phyloP scores from a whole-genome alignment of 208 protist species.

The Jaenimonas drosophilae region DNA sequence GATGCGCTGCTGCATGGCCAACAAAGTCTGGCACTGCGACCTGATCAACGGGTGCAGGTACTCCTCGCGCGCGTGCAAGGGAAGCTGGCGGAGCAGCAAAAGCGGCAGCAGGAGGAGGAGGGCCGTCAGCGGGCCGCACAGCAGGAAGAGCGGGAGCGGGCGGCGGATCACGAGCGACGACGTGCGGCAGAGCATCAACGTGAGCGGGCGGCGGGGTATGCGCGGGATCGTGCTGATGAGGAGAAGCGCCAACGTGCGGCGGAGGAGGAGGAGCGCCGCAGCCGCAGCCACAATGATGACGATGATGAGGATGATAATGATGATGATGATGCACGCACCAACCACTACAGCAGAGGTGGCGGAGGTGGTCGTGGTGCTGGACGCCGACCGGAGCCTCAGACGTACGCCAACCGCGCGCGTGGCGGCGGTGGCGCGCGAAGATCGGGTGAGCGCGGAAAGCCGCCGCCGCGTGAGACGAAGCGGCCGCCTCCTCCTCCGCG shows the following conservation, averaged over 20 bases:
- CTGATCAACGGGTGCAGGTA: slow-evolving; percentile 8
- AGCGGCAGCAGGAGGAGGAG: slow-evolving; percentile 4
- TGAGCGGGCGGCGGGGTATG: no score
- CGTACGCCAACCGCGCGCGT: not conserved
- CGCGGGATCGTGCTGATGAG: no score
- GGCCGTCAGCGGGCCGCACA: not conserved
- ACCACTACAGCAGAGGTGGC: not conserved
- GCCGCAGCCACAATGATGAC: not conserved
- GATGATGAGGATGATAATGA: not conserved
- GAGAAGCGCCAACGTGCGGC: not conserved
- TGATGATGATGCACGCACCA: not conserved
- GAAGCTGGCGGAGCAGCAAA: slow-evolving; percentile 7
- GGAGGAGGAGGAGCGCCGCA: slow-evolving; percentile 1
- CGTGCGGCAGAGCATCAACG: no score
- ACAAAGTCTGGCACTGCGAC: slow-evolving; percentile 15
- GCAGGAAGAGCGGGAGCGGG: not conserved
- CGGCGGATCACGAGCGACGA: no score
- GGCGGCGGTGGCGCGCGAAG: not conserved
- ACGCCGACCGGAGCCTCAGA: no score
- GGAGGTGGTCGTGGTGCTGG: no score
- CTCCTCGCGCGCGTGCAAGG: slow-evolving; percentile 9
- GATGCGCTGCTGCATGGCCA: slow-evolving; percentile 36
- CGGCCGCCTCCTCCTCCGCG: not conserved
- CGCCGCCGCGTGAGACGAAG: not conserved
- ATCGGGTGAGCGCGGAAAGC: not conserved